Conservation (phyloP, 129 eudicot species). For the Deinandra increscens region DNA sequence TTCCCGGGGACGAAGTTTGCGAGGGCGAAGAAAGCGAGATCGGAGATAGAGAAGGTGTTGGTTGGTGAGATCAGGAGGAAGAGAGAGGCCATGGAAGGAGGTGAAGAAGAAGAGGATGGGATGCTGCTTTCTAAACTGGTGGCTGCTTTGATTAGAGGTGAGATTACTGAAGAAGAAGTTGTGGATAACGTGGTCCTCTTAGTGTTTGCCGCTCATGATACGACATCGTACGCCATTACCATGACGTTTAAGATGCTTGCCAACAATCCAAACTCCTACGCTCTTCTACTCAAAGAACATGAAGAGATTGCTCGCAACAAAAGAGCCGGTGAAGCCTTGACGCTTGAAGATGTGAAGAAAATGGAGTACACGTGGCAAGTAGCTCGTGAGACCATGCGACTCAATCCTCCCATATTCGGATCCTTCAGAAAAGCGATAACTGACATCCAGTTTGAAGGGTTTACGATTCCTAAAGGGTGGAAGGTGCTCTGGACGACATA, state of each 20-base stretch:
- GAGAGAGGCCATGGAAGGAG: slow-evolving; percentile 50
- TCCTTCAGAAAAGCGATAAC: slow-evolving; percentile 69
- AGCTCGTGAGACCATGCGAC: slow-evolving; percentile 74
- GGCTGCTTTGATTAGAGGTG: slow-evolving; percentile 61
- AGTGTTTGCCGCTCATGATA: slow-evolving; percentile 90
- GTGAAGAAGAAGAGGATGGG: slow-evolving; percentile 32
- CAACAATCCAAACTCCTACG: slow-evolving; percentile 52
- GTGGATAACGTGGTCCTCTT: slow-evolving; percentile 75
- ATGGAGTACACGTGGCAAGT: slow-evolving; percentile 40
- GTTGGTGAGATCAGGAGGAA: slow-evolving; percentile 49
- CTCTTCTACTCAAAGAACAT: slow-evolving; percentile 73
- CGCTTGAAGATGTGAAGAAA: slow-evolving; percentile 25
- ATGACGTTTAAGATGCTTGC: slow-evolving; percentile 79
- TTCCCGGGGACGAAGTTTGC: slow-evolving; percentile 70
- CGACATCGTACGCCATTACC: slow-evolving; percentile 88
- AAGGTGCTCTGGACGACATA: slow-evolving; percentile 43
- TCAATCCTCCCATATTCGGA: slow-evolving; percentile 77
- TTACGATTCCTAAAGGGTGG: slow-evolving; percentile 35
- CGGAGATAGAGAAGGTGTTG: slow-evolving; percentile 53
- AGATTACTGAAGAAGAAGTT: slow-evolving; percentile 71
- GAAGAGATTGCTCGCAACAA: slow-evolving; percentile 46
- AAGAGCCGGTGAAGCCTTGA: slow-evolving; percentile 17
- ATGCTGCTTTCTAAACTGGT: slow-evolving; percentile 54
- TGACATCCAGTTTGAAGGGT: slow-evolving; percentile 44
- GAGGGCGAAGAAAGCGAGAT: slow-evolving; percentile 67